Conservation (phyloP, 768 basidiomycete species). For the Boletus vermiculosoides region DNA sequence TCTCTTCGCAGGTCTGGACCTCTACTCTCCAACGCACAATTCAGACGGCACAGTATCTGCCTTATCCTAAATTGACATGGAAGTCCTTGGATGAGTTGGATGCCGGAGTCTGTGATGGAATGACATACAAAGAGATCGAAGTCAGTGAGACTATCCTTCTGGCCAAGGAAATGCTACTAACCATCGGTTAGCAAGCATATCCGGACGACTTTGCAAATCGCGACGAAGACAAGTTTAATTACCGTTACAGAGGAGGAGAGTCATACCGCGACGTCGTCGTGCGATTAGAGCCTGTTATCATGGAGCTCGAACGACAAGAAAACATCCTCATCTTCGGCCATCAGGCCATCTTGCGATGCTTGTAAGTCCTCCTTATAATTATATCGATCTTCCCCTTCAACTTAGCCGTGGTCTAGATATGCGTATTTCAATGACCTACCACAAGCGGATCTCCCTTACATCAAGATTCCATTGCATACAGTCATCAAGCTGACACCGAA, state of each 20-base stretch:
- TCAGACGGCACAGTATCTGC: slow-evolving; percentile 80
- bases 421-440: slow-evolving; percentile 94
- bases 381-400: not conserved
- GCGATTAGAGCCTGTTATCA: slow-evolving; percentile 95
- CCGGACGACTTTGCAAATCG: slow-evolving; percentile 98
- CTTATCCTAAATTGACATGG: slow-evolving; percentile 94
- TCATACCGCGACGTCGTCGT: slow-evolving; percentile 97
- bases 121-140: slow-evolving; percentile 99
- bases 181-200: slow-evolving; percentile 67
- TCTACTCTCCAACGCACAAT: slow-evolving; percentile 94
- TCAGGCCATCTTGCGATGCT: slow-evolving; percentile 83
- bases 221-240: slow-evolving; percentile 99
- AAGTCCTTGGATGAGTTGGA: slow-evolving; percentile 98
- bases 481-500: slow-evolving; percentile 98
- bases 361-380: slow-evolving; percentile 42
- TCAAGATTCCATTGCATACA: slow-evolving; percentile 96
- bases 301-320: slow-evolving; percentile 98
- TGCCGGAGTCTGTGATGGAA: slow-evolving; percentile 98
- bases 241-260: slow-evolving; percentile 95
- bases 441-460: slow-evolving; percentile 93
- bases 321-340: slow-evolving; percentile 97
- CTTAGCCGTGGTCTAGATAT: slow-evolving; percentile 53
- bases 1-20: slow-evolving; percentile 82
- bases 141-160: slow-evolving; percentile 39
- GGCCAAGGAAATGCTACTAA: not conserved